A percentile compares a stretch with the other conserved stretches of the same genome.
These are phyloP conservation scores for Dinochytrium kinnereticum DNA, from an alignment of 371 early-diverging fungal species.

Conservation along the genomic window DNA sequence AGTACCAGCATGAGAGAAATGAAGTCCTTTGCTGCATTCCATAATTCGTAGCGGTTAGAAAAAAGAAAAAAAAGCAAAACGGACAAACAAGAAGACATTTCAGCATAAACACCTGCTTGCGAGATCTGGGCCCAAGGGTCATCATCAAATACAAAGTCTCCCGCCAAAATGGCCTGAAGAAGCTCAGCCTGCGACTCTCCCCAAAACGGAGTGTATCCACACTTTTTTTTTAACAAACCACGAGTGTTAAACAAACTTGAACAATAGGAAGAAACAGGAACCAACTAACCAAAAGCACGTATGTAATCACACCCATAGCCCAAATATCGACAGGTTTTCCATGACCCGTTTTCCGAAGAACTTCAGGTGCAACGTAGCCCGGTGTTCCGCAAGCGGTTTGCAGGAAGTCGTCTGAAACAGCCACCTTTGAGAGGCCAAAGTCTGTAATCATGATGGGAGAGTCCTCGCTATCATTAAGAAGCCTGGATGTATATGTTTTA, in stretches of 20 bases:
- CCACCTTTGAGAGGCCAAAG: slow-evolving; percentile 55
- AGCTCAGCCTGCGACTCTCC: slow-evolving; percentile 40
- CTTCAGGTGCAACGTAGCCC: slow-evolving; percentile 80
- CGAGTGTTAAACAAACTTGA: too few relatives aligned
- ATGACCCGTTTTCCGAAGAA: slow-evolving; percentile 71
- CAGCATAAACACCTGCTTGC: slow-evolving; percentile 4
- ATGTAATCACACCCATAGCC: slow-evolving; percentile 45
- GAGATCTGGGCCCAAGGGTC: slow-evolving; percentile 68
- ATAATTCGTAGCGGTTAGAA: slow-evolving; percentile 26
- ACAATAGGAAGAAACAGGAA: too few relatives aligned
- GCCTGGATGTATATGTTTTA: slow-evolving; percentile 8
- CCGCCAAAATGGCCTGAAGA: slow-evolving; percentile 70
- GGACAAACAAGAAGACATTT: background rate
- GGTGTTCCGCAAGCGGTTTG: slow-evolving; percentile 80
- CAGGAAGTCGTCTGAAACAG: slow-evolving; percentile 56
- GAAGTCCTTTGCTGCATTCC: slow-evolving; percentile 81
- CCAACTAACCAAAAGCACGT: slow-evolving; percentile 20
- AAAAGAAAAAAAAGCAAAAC: background rate
- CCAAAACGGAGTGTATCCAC: slow-evolving; percentile 59
- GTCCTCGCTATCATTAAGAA: slow-evolving; percentile 13
- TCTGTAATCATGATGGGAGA: slow-evolving; percentile 44
- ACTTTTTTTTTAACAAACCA: background rate
- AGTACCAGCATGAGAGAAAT: slow-evolving; percentile 74
- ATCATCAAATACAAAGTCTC: slow-evolving; percentile 72
- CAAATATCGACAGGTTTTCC: slow-evolving; percentile 79